Evolutionary conservation across 805 yeast genomes (phyloP).

Genomic region (Cyberlindnera nakhonratchasimensis): DNA sequence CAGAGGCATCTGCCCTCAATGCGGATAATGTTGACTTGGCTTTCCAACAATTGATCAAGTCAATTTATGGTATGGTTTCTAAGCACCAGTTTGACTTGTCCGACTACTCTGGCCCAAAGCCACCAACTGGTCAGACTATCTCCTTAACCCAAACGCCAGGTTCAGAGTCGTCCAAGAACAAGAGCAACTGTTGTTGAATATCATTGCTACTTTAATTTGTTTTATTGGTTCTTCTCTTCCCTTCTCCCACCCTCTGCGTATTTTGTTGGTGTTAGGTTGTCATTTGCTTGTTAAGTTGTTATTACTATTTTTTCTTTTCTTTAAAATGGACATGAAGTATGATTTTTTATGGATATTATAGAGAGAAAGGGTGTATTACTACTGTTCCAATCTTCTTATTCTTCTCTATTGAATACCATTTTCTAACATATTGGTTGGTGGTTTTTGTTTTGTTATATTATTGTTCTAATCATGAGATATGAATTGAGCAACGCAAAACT

Average conservation of each 20-base stretch:
- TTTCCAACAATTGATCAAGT: conserved; percentile 87
- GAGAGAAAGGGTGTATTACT: background rate
- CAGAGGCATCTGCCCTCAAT: conserved; percentile 93
- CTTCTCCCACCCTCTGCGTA: background rate
- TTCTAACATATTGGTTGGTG: too few species aligned
- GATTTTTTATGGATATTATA: background rate
- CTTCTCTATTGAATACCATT: too few species aligned
- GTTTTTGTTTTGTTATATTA: too few species aligned
- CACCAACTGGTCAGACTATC: conserved; percentile 86
- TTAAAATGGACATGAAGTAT: background rate
- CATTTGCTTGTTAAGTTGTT: too few species aligned
- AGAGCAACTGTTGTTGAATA: conserved; percentile 63
- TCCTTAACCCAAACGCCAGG: conserved; percentile 91
- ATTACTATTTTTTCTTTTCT: background rate
- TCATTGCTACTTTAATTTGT: conserved; percentile 1
- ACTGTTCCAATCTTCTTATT: background rate
- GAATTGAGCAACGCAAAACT: too few species aligned
- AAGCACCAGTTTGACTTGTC: conserved; percentile 89
- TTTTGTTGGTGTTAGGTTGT: background rate
- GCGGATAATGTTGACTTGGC: conserved; percentile 94
- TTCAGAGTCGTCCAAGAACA: conserved; percentile 55
- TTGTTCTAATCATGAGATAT: too few species aligned
- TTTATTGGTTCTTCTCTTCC: background rate
- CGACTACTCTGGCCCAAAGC: conserved; percentile 61
- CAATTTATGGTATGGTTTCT: conserved; percentile 91